Evolutionary conservation across 768 basidiomycete species (phyloP).

Genomic region (Crassisporium funariophilum): DNA sequence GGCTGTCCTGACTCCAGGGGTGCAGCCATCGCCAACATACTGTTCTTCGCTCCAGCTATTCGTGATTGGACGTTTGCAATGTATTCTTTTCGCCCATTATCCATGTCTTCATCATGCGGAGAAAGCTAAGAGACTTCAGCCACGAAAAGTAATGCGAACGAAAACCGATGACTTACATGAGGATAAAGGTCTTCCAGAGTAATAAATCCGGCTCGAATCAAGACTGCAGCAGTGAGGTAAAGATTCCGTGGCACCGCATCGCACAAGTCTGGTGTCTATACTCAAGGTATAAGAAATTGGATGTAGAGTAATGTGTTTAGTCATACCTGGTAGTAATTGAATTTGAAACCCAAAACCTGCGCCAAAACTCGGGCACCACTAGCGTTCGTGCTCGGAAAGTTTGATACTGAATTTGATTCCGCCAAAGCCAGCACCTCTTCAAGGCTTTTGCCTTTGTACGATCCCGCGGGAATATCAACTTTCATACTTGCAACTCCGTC

Average conservation of each 20-base stretch:
- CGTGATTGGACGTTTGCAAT: conserved; percentile 60
- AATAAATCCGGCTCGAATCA: conserved; percentile 90
- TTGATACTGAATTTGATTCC: conserved; percentile 36
- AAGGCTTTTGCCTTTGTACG: conserved; percentile 60
- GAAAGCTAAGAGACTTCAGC: conserved; percentile 18
- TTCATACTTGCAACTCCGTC: conserved; percentile 35
- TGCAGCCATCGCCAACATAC: conserved; percentile 83
- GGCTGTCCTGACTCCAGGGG: conserved; percentile 62
- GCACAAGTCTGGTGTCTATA: conserved; percentile 54
- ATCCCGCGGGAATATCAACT: conserved; percentile 37
- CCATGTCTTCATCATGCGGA: conserved; percentile 80
- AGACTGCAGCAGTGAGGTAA: conserved; percentile 79
- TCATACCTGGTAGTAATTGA: conserved; percentile 81
- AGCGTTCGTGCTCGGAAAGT: conserved; percentile 17
- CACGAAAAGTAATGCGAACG: neutral
- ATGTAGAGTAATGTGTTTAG: neutral
- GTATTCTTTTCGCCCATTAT: conserved; percentile 64
- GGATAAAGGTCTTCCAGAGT: conserved; percentile 86
- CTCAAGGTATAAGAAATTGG: conserved; percentile 15
- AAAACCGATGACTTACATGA: conserved; percentile 66
- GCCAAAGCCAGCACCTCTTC: conserved; percentile 67
- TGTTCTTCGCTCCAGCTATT: conserved; percentile 68
- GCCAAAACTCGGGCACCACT: conserved; percentile 66
- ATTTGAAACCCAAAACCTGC: conserved; percentile 98
- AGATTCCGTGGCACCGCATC: conserved; percentile 72